A percentile compares a stretch with the other conserved stretches of the same genome.
phyloP scores from a whole-genome alignment of 129 eudicot genomes.

The Helianthus annuus region DNA sequence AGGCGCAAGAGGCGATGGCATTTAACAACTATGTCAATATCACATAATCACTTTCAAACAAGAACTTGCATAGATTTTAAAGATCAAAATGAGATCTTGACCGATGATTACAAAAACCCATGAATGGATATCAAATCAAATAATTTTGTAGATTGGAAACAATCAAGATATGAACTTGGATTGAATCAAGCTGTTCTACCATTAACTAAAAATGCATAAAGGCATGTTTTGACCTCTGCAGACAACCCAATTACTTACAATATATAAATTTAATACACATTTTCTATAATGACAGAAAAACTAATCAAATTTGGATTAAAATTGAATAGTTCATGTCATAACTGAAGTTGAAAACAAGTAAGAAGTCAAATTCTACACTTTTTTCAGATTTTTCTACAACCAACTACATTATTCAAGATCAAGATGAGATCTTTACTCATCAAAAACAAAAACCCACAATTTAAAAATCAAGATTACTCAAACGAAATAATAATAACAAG shows the following conservation, averaged over 20 bases:
- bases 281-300: not conserved
- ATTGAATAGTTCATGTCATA: not conserved
- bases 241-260: not conserved
- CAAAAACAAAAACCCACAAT: slow-evolving; percentile 9
- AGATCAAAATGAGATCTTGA: slow-evolving; percentile 27
- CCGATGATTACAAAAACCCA: slow-evolving; percentile 3
- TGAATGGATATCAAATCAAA: not conserved
- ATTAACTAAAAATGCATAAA: not conserved
- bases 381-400: not conserved
- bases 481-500: not conserved
- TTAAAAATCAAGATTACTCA: not conserved
- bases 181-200: slow-evolving; percentile 3
- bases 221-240: slow-evolving; percentile 1
- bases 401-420: slow-evolving; percentile 22
- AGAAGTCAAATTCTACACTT: slow-evolving; percentile 16
- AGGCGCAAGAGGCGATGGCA: no score
- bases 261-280: not conserved
- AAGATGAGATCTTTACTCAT: slow-evolving; percentile 26
- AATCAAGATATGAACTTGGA: not conserved
- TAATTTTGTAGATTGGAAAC: slow-evolving; percentile 1
- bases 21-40: no score
- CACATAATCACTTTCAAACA: not conserved
- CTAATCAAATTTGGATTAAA: not conserved
- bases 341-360: slow-evolving; percentile 19
- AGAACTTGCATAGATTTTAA: not conserved